A percentile compares a stretch with the other conserved stretches of the same genome.
phyloP scores from a whole-genome alignment of 202 grass and related monocot species.

The Elaeis oleifera region DNA sequence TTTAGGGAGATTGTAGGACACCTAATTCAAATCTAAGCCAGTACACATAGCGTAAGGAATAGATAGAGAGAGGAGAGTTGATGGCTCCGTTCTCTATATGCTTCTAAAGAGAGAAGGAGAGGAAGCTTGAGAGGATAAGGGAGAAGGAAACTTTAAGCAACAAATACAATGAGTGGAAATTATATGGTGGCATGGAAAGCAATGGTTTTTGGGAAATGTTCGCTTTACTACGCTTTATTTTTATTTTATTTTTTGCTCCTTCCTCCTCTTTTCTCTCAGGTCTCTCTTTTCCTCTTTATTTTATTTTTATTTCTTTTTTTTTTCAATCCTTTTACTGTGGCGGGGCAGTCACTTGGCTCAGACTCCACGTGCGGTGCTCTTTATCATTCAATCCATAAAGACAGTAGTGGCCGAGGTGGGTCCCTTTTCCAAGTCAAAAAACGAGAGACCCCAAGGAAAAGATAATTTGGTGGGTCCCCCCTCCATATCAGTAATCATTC shows the following conservation, averaged over 20 bases:
- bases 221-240: constrained; percentile 41
- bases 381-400: constrained; percentile 9
- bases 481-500: constrained; percentile 2
- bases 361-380: constrained; percentile 17
- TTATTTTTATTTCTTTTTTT: constrained; percentile 6
- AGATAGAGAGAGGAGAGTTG: neutral
- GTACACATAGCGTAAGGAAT: neutral
- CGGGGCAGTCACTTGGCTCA: constrained; percentile 4
- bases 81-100: too few species aligned
- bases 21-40: neutral
- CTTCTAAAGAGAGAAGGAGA: too few species aligned
- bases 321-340: neutral
- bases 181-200: constrained; percentile 35
- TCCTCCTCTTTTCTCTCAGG: constrained; percentile 6
- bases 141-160: constrained; percentile 44
- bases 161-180: constrained; percentile 24
- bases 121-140: constrained; percentile 19
- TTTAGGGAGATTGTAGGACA: constrained; percentile 14
- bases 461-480: neutral
- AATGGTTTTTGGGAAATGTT: constrained; percentile 35
- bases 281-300: neutral
- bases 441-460: neutral
- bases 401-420: neutral
- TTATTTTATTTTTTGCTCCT: constrained; percentile 9
- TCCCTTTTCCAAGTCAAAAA: neutral